These are phyloP conservation scores for Ambispora gerdemannii DNA, from an alignment of 192 early-diverging fungal species.

Conservation along the genomic window DNA sequence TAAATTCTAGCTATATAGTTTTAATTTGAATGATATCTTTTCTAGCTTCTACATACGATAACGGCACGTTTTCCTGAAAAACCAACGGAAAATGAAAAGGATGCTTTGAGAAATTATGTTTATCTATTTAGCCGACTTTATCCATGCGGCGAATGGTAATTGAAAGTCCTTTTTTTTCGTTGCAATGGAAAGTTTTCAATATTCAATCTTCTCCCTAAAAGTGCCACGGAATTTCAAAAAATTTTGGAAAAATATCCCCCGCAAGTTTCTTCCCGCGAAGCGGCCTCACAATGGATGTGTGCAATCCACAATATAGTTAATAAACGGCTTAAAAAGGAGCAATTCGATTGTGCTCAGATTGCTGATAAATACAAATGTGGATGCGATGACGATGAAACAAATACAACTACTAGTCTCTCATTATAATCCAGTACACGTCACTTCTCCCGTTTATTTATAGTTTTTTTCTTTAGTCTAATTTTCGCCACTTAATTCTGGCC, in stretches of 20 bases:
- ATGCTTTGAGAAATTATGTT: conserved; percentile 76
- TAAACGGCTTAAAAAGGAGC: conserved; percentile 69
- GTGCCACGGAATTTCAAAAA: conserved; percentile 83
- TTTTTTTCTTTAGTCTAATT: no score
- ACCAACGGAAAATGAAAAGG: conserved; percentile 72
- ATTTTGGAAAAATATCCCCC: conserved; percentile 78
- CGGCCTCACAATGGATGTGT: conserved; percentile 85
- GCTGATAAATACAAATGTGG: conserved; percentile 84
- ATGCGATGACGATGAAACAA: conserved; percentile 54
- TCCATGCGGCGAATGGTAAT: conserved; percentile 93
- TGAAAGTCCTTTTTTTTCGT: no score
- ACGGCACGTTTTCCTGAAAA: conserved; percentile 78
- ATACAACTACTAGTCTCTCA: no score
- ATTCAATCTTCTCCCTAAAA: conserved; percentile 16
- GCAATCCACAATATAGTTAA: conserved; percentile 92
- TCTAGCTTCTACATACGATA: conserved; percentile 86
- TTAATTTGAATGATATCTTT: not conserved
- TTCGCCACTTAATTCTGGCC: no score
- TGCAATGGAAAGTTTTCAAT: no score
- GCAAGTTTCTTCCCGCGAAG: conserved; percentile 64
- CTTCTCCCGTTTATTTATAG: no score
- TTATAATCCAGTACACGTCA: no score
- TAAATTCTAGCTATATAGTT: not conserved
- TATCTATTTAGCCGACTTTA: conserved; percentile 82
- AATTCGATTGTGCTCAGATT: conserved; percentile 77